phyloP scores from a whole-genome alignment of 1,284 basidiomycete genomes.

The Marasmius fiardii region DNA sequence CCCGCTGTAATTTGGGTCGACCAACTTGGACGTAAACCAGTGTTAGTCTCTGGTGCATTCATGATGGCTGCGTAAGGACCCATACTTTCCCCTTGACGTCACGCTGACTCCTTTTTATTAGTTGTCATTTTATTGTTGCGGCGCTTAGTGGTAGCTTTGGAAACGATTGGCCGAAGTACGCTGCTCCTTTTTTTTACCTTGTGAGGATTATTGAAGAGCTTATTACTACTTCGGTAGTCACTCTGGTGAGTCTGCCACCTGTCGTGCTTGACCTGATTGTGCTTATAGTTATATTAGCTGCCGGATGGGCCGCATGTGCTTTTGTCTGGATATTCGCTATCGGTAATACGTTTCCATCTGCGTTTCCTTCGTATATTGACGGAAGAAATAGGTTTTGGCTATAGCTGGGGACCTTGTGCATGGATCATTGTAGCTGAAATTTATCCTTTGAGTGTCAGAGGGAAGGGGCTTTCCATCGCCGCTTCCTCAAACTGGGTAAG shows the following conservation, averaged over 20 bases:
- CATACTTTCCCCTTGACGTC: not conserved
- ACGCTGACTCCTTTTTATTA: slow-evolving; percentile 19
- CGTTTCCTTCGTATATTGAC: slow-evolving; percentile 2
- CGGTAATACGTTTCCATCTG: slow-evolving; percentile 29
- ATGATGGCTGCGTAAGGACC: slow-evolving; percentile 54
- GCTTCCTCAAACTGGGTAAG: slow-evolving; percentile 70
- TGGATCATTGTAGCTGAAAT: slow-evolving; percentile 70
- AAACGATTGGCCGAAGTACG: slow-evolving; percentile 46
- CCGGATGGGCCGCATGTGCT: slow-evolving; percentile 64
- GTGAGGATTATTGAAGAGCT: not conserved
- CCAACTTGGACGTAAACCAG: slow-evolving; percentile 65
- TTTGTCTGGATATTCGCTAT: slow-evolving; percentile 70
- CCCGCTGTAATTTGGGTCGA: slow-evolving; percentile 75
- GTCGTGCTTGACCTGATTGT: not conserved
- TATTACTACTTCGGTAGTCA: slow-evolving; percentile 22
- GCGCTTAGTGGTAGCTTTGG: slow-evolving; percentile 55
- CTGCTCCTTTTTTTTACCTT: slow-evolving; percentile 6
- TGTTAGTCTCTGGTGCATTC: slow-evolving; percentile 67
- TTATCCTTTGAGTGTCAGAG: slow-evolving; percentile 64
- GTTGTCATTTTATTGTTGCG: slow-evolving; percentile 66
- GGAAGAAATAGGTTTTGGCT: slow-evolving; percentile 47
- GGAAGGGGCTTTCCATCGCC: slow-evolving; percentile 67
- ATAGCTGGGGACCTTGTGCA: slow-evolving; percentile 50
- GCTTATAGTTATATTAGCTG: slow-evolving; percentile 27
- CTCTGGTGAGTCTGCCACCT: slow-evolving; percentile 21